Evolutionary conservation across 1,284 basidiomycete genomes (phyloP), one percentile per base, ranked within the genome.

Genomic region (Kalmanozyma brasiliensis): DNA sequence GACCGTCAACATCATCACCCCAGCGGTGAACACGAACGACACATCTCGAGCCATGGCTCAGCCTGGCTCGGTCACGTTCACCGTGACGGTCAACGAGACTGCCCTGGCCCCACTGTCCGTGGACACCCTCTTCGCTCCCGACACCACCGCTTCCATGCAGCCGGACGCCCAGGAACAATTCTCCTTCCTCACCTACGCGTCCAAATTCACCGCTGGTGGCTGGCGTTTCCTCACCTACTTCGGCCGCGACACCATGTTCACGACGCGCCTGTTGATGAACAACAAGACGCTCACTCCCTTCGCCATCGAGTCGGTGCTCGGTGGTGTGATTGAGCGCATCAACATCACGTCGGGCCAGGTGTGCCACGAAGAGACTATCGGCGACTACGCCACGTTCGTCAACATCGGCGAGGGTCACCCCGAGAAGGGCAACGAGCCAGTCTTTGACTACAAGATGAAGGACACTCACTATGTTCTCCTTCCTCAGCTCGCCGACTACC

Each of bases 311-410:
- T 74, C 83, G 0, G 83, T 84, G 14, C 76, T 85, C 8, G 83
- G 84, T 2, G 84, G 84, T 1, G 85, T 85, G 5, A 74, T 86
- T 20, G 82, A 85, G 60, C 81, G 85, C 1, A 77, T 82, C 30
- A 85, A 84, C 55, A 76, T 78, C 5, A 83, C 79, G 2, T 84
- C 84, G 1, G 82, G 83, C 33, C 33, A 59, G 11, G 69, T 85
- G 11, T 85, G 84, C 58, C 85, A 86, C 64, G 85, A 86, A 56
- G 85, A 85, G 72, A 85, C 84, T 0, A 82, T 83, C 35, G 77
- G 80, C 48, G 73, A 76, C 47, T 73, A 76, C 33, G 63, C 76
- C 17, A 66, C 73, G 1, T 74, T 82, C 59, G 77, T 82, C 47
- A 84, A 85, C 61, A 81, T 84, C 2, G 71, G 78, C 11, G 81